Base-by-base conservation (phyloP, 2,329 filamentous ascomycete genomes). In the Botrytis paeoniae region DNA sequence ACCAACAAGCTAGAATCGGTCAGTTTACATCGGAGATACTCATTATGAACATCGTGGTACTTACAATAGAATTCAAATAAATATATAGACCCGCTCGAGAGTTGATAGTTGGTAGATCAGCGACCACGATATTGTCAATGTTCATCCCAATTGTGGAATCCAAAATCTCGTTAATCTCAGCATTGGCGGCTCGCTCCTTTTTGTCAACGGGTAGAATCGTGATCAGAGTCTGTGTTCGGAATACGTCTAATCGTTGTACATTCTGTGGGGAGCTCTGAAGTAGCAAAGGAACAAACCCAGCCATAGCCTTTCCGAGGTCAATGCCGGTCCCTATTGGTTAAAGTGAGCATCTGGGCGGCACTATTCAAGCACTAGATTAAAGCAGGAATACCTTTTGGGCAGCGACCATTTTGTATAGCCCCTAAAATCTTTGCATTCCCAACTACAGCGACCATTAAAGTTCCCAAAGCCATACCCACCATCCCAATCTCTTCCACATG, bases 11-110 rank as follows among this genome's bases (percentile, higher is more conserved):
- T 96, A 77, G n/a, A 54, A 18, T 70, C 16, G 51, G 75, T 83
- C 72, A 84, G 78, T 71, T 66, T 69, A 63, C 41, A n/a, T 43
- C 3, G 14, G 5, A 3, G 6, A 29, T 45, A 14, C 39, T 37
- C 16, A 12, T 25, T 20, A 35, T 54, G 45, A 25, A 8, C 9
- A 18, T 8, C 25, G 29, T n/a, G 12, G 9, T n/a, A 80, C 89
- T 76, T 84, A 96, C 92, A 80, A 92, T 87, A 72, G 94, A 90
- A 80, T 94, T 96, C 14, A 98, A 84, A 80, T 95, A 96, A 10
- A 97, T 86, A 80, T 96, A 97, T 72, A 97, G 85, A 8, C 93
- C 94, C 69, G 93, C 92, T 81, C 94, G 88, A 5, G 94, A 93
- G 76, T 93, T 94, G 65, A 91, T 85, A 43, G 89, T 85, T 5